A percentile compares a stretch with the other conserved stretches of the same genome.
phyloP scores from a whole-genome alignment of 106 monocot genomes.

The Dioscorea dumetorum region DNA sequence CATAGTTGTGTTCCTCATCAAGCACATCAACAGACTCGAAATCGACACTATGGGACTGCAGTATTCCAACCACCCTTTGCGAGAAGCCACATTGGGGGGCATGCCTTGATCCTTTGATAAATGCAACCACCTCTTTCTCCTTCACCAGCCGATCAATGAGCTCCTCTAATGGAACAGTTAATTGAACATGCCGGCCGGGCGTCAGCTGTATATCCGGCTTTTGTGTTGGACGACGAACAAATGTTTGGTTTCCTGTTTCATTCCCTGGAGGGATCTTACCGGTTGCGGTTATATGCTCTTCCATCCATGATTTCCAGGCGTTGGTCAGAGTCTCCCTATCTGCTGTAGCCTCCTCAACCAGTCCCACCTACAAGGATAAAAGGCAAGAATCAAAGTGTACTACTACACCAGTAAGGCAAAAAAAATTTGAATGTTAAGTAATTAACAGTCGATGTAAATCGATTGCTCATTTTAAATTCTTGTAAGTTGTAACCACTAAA shows the following conservation, averaged over 20 bases:
- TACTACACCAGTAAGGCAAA: too few relatives aligned
- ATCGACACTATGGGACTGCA: conserved; percentile 71
- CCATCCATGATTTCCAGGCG: conserved; percentile 97
- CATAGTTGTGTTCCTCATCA: conserved; percentile 81
- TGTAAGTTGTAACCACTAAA: too few relatives aligned
- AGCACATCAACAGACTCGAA: conserved; percentile 83
- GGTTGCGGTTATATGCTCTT: conserved; percentile 71
- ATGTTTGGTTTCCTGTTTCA: conserved; percentile 64
- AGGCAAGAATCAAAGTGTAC: too few relatives aligned
- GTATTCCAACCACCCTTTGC: conserved; percentile 74
- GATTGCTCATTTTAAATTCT: too few relatives aligned
- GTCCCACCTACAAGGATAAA: conserved; percentile 39
- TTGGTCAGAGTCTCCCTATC: conserved; percentile 53
- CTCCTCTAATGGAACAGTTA: conserved; percentile 74
- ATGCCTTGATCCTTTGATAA: conserved; percentile 91
- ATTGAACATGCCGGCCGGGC: conserved; percentile 72
- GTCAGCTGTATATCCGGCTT: conserved; percentile 74
- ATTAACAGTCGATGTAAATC: too few relatives aligned
- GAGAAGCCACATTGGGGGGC: conserved; percentile 94
- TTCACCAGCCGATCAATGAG: conserved; percentile 83
- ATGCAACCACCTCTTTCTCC: conserved; percentile 83
- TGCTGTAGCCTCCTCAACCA: conserved; percentile 41
- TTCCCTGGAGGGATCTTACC: conserved; percentile 87
- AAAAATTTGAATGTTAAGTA: too few relatives aligned
- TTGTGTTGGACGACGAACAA: conserved; percentile 29